phyloP scores from a whole-genome alignment of 805 yeast genomes.

The Vanderwaltozyma verrucispora region DNA sequence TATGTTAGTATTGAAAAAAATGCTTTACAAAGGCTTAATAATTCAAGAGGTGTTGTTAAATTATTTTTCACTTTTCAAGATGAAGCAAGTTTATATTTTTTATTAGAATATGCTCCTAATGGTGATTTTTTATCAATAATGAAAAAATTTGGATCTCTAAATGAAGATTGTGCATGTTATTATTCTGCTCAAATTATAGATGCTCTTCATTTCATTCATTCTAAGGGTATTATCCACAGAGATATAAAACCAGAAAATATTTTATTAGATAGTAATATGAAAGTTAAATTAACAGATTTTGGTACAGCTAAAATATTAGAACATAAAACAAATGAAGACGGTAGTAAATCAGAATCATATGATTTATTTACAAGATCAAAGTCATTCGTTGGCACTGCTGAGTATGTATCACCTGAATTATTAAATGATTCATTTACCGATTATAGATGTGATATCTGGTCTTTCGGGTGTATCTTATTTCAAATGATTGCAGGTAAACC shows the following conservation, averaged over 20 bases:
- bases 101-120: conserved; percentile 67
- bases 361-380: conserved; percentile 62
- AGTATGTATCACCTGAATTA: conserved; percentile 73
- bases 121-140: conserved; percentile 65
- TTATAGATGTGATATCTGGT: conserved; percentile 96
- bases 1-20: conserved; percentile 78
- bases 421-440: conserved; percentile 73
- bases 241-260: conserved; percentile 82
- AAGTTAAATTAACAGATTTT: conserved; percentile 67
- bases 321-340: conserved; percentile 32
- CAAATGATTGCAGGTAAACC: conserved; percentile 94
- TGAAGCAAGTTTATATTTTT: conserved; percentile 59
- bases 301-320: conserved; percentile 74
- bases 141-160: conserved; percentile 58
- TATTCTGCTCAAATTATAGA: conserved; percentile 67
- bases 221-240: conserved; percentile 67
- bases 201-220: conserved; percentile 62
- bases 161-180: conserved; percentile 56
- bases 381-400: conserved; percentile 82
- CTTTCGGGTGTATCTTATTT: conserved; percentile 90
- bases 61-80: conserved; percentile 75
- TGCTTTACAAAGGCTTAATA: conserved; percentile 59
- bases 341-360: conserved; percentile 29
- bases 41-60: conserved; percentile 52
- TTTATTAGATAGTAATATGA: conserved; percentile 47